phyloP scores from a whole-genome alignment of 73 alveolate species.

The Tetrahymena elliotti region DNA sequence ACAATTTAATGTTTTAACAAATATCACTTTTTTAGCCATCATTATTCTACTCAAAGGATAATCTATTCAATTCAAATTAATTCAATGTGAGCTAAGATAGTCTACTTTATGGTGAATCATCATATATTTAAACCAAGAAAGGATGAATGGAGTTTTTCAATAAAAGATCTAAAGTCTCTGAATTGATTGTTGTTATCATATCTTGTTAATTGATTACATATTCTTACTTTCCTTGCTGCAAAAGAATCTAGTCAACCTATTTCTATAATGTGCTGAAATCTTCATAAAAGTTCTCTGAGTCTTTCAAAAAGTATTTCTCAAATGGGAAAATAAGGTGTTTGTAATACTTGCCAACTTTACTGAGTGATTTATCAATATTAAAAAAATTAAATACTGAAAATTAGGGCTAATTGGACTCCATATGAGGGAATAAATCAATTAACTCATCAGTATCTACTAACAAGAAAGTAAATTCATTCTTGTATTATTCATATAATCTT shows the following conservation, averaged over 20 bases:
- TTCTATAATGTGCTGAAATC: neutral
- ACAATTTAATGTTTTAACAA: neutral
- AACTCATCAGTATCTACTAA: neutral
- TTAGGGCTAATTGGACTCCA: neutral
- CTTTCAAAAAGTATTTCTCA: neutral
- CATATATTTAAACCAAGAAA: neutral
- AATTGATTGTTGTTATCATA: neutral
- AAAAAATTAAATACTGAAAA: neutral
- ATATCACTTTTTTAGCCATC: neutral
- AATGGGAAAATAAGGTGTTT: neutral
- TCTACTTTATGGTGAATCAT: neutral
- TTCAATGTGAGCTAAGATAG: neutral
- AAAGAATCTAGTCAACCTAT: neutral
- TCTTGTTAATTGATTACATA: neutral
- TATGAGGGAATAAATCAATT: neutral
- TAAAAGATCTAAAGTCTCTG: neutral
- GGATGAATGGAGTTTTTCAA: neutral
- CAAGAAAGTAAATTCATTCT: neutral
- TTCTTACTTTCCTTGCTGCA: neutral
- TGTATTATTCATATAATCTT: neutral
- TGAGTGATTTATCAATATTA: neutral
- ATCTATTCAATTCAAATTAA: neutral
- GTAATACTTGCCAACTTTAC: neutral
- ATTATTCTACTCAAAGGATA: neutral
- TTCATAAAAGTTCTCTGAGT: neutral